phyloP scores from a whole-genome alignment of 2,329 filamentous ascomycete genomes.

The Camptophora hylomeconis region DNA sequence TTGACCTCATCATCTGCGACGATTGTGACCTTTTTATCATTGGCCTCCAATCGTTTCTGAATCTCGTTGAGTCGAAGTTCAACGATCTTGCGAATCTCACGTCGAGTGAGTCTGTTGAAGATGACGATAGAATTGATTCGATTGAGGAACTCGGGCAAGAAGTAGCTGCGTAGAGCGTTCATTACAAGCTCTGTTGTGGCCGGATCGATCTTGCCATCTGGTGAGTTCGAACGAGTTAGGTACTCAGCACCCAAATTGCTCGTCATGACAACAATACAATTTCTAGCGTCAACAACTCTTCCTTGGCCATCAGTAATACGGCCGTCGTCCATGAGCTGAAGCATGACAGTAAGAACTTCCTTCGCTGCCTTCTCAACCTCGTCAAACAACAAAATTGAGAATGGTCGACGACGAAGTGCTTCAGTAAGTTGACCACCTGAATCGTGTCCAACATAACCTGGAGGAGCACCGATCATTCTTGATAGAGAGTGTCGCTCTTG shows the following conservation, averaged over 20 bases:
- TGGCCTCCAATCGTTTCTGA: constrained; percentile 75
- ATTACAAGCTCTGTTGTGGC: constrained; percentile 82
- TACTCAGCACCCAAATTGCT: constrained; percentile 93
- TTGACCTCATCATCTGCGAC: constrained; percentile 73
- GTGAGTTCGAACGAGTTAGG: constrained; percentile 63
- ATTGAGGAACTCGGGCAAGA: constrained; percentile 97
- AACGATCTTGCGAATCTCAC: constrained; percentile 89
- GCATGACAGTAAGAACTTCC: constrained; percentile 86
- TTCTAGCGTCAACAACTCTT: constrained; percentile 83
- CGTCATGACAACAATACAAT: constrained; percentile 99
- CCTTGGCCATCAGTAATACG: constrained; percentile 98
- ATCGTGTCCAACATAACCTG: constrained; percentile 94
- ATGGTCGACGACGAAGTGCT: constrained; percentile 81
- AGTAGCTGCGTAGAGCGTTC: constrained; percentile 83
- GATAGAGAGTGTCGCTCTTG: constrained; percentile 92
- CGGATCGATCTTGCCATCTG: constrained; percentile 74
- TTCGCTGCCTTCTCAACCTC: constrained; percentile 98
- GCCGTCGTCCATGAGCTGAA: constrained; percentile 99
- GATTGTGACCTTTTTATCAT: constrained; percentile 76
- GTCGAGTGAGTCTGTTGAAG: constrained; percentile 87
- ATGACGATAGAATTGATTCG: constrained; percentile 93
- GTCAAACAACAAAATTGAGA: constrained; percentile 95
- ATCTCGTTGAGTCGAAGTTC: constrained; percentile 80
- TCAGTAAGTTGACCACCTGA: constrained; percentile 92
- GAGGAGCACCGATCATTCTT: constrained; percentile 94